phyloP scores from a whole-genome alignment of 495 filamentous ascomycete species.

The Platismatia glauca region DNA sequence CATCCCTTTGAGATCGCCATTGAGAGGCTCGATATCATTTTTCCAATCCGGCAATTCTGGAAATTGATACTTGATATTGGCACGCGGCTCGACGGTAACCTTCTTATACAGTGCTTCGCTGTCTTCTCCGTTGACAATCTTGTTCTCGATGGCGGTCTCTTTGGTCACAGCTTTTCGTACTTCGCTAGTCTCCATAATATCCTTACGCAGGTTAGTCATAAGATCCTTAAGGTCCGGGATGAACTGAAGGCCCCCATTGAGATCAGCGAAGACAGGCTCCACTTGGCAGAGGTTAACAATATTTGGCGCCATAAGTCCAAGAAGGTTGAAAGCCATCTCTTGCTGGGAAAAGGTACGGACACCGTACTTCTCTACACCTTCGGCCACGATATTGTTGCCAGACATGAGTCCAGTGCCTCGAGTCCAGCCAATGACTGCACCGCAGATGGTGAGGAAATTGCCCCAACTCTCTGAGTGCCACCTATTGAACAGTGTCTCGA shows the following conservation, averaged over 20 bases:
- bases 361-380: slow-evolving; percentile 91
- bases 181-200: slow-evolving; percentile 89
- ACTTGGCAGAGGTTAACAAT: slow-evolving; percentile 93
- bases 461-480: slow-evolving; percentile 98
- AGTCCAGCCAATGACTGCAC: slow-evolving; percentile 98
- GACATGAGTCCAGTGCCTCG: slow-evolving; percentile 97
- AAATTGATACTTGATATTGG: slow-evolving; percentile 96
- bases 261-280: slow-evolving; percentile 91
- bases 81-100: slow-evolving; percentile 82
- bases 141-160: slow-evolving; percentile 94
- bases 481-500: slow-evolving; percentile 97
- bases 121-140: slow-evolving; percentile 89
- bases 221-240: slow-evolving; percentile 92
- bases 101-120: slow-evolving; percentile 91
- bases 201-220: slow-evolving; percentile 81
- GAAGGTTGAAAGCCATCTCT: slow-evolving; percentile 98
- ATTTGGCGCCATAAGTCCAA: slow-evolving; percentile 89
- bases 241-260: slow-evolving; percentile 96
- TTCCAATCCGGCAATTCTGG: slow-evolving; percentile 86
- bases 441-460: slow-evolving; percentile 96
- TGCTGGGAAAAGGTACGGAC: slow-evolving; percentile 98
- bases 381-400: slow-evolving; percentile 95
- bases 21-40: slow-evolving; percentile 78
- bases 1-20: slow-evolving; percentile 86
- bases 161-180: slow-evolving; percentile 88